Percentiles rank a stretch among this genome's conserved stretches.
Conservation (phyloP, 2,329 filamentous ascomycete genomes). For the Nothophoma quercina region DNA sequence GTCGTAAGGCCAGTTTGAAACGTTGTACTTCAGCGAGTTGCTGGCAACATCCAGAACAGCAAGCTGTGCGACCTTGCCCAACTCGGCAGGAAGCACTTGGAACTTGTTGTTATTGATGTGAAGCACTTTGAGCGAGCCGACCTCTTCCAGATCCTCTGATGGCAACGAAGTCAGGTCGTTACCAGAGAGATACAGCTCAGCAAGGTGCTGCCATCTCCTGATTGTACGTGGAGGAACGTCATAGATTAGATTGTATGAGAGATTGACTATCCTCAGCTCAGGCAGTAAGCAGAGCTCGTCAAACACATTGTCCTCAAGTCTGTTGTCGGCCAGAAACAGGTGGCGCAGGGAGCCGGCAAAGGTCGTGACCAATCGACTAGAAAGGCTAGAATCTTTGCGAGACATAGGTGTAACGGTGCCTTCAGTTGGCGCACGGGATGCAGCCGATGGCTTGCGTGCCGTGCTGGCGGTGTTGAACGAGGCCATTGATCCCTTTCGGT, state of each 20-base stretch:
- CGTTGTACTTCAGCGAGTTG: conserved; percentile 97
- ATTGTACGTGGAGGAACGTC: conserved; percentile 91
- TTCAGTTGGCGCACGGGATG: conserved; percentile 71
- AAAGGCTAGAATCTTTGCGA: conserved; percentile 90
- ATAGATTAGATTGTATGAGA: conserved; percentile 93
- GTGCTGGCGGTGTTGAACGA: conserved; percentile 68
- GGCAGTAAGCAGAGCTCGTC: conserved; percentile 84
- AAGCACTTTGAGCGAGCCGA: conserved; percentile 83
- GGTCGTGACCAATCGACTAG: conserved; percentile 79
- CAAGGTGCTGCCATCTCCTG: conserved; percentile 86
- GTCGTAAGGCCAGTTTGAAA: conserved; percentile 98
- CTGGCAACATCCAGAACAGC: conserved; percentile 93
- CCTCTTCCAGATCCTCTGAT: conserved; percentile 91
- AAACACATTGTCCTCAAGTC: conserved; percentile 92
- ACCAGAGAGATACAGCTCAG: conserved; percentile 92
- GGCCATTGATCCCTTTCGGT: conserved; percentile 83
- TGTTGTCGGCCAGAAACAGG: conserved; percentile 90
- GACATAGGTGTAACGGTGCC: conserved; percentile 64
- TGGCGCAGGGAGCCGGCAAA: conserved; percentile 87
- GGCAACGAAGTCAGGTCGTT: conserved; percentile 92
- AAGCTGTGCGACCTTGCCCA: conserved; percentile 91
- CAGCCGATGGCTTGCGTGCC: conserved; percentile 78
- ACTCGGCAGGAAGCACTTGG: conserved; percentile 92
- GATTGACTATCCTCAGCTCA: conserved; percentile 86
- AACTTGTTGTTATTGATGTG: conserved; percentile 99